A percentile compares a stretch with the other conserved stretches of the same genome.
Evolutionary conservation across 306 rosid species (phyloP).

Genomic region (Oxytropis ochrocephala): DNA sequence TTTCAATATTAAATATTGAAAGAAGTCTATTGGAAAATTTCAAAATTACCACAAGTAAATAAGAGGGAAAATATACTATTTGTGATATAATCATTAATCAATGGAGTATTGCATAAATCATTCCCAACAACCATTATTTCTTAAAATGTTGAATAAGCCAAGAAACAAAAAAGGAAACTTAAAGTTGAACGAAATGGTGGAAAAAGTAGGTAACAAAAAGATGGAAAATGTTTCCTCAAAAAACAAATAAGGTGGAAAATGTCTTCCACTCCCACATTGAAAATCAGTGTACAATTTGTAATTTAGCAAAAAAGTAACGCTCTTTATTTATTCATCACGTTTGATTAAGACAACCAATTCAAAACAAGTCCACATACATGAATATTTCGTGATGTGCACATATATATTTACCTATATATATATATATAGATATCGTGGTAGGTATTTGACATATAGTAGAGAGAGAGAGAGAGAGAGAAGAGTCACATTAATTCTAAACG

Average conservation of each 20-base stretch:
- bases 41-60: background rate
- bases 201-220: background rate
- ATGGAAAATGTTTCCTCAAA: background rate
- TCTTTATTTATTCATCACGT: background rate
- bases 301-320: constrained; percentile 36
- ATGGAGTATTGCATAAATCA: background rate
- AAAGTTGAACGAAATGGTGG: constrained; percentile 14
- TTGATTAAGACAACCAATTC: constrained; percentile 16
- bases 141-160: background rate
- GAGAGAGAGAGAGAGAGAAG: background rate
- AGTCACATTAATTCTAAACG: background rate
- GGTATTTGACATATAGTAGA: background rate
- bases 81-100: too few relatives aligned
- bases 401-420: background rate
- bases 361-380: constrained; percentile 42
- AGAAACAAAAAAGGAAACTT: background rate
- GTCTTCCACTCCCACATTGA: background rate
- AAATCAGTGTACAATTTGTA: constrained; percentile 25
- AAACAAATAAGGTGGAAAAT: background rate
- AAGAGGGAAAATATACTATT: background rate
- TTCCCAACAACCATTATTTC: background rate
- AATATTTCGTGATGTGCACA: background rate
- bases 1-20: background rate
- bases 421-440: constrained; percentile 15
- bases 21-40: background rate